A percentile compares a stretch with the other conserved stretches of the same genome.
Conservation (phyloP, 2,329 filamentous ascomycete genomes). For the Pezicula rhizophila region DNA sequence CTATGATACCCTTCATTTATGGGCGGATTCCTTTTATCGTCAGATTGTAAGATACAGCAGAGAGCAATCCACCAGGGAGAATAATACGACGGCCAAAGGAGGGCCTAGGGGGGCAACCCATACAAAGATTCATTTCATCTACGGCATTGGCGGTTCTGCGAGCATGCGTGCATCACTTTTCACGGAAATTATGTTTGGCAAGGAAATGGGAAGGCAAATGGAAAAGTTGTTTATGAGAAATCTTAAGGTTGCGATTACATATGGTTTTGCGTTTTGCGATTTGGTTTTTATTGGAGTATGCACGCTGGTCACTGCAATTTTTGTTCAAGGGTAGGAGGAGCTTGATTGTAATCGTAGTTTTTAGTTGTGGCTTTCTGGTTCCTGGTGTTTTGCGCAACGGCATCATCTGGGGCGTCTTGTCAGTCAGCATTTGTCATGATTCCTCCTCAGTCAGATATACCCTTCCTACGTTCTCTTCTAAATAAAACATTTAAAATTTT, state of each 20-base stretch:
- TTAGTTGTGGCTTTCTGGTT: neutral
- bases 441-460: neutral
- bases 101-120: constrained; percentile 1
- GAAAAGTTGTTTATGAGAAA: too few species aligned
- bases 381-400: neutral
- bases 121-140: neutral
- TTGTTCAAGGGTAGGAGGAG: too few species aligned
- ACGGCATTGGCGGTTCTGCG: neutral
- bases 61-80: neutral
- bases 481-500: neutral
- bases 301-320: too few species aligned
- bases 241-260: too few species aligned
- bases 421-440: neutral
- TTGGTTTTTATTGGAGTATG: too few species aligned
- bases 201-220: too few species aligned
- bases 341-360: neutral
- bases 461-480: neutral
- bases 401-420: neutral
- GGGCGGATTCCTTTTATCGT: constrained; percentile 1
- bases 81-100: neutral
- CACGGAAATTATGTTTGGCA: too few species aligned
- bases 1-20: neutral
- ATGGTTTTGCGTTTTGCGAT: too few species aligned
- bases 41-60: neutral
- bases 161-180: too few species aligned